Evolutionary conservation across 176 grass and related monocot species (phyloP), one percentile per base, ranked within the genome.

Genomic region (Typha latifolia): DNA sequence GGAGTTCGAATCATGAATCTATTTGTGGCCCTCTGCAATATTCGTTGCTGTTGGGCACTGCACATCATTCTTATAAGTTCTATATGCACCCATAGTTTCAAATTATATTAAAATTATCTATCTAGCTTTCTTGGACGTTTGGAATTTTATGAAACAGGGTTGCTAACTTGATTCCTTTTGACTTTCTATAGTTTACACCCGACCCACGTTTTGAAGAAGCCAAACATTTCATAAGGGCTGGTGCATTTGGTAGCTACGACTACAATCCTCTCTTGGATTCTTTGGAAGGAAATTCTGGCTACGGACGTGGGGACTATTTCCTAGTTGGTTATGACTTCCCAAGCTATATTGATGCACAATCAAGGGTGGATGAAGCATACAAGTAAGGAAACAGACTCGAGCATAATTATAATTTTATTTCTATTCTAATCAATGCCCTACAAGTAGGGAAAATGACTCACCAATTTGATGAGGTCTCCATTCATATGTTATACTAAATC

Each of bases 291-390:
- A 79, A 96, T 67, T 87, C 87, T 67, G 87, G 95, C 76, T 99
- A 87, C 79, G 95, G 95, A 6, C 83, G 86, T 81, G 95, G 89
- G 50, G 95, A 99, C 37, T 99, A 99, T 86, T 99, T 99, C 67
- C 89, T 99, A 56, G 95, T 99, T 81, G 95, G 95, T 49, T 78
- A 85, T 75, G 95, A 99, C 84, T 99, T 99, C 70, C 79, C 95
- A 78, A 77, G 89, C 77, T 99, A 99, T 61, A 79, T 99, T 29
- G 86, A 99, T 66, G 81, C 95, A 12, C 95, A 99, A 50, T 68
- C 62, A 47, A 48, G 34, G 48, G 89, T 99, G 29, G 95, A 99
- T 66, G 83, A 87, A 94, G 84, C 86, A 68, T 99, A 99, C 86
- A 87, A 94, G 95, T 99, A 99, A 86, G 81, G 61, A 64, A 72